These are phyloP conservation scores for Vaccinium vitisidaea DNA, from an alignment of 148 eudicot genomes.

Conservation along the genomic window DNA sequence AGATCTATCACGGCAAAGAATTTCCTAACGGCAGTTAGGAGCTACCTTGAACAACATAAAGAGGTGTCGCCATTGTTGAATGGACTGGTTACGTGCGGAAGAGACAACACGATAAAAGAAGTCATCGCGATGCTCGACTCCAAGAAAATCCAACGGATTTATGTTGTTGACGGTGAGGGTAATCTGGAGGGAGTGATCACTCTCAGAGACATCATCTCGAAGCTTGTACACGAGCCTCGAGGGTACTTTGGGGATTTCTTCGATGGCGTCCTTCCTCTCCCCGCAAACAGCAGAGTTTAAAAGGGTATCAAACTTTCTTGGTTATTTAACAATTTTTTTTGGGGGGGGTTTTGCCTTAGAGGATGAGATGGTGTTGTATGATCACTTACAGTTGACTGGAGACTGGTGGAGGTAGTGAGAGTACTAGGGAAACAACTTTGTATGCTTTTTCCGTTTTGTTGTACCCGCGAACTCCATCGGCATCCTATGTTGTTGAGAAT, in stretches of 20 bases:
- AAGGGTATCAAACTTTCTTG: not conserved
- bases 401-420: not conserved
- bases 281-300: conserved; percentile 65
- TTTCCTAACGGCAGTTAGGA: conserved; percentile 71
- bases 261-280: conserved; percentile 75
- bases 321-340: no score
- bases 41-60: conserved; percentile 55
- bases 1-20: conserved; percentile 93
- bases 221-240: conserved; percentile 88
- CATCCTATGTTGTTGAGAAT: not conserved
- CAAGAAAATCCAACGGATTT: conserved; percentile 73
- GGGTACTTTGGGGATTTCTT: conserved; percentile 97
- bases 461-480: not conserved
- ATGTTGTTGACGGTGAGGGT: conserved; percentile 67
- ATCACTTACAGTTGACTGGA: conserved; percentile 9
- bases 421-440: conserved; percentile 4
- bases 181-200: conserved; percentile 78
- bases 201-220: conserved; percentile 92
- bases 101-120: conserved; percentile 58
- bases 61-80: conserved; percentile 42
- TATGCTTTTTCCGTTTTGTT: not conserved
- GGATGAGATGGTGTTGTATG: not conserved
- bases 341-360: not conserved
- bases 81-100: conserved; percentile 70
- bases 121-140: conserved; percentile 72